These are phyloP conservation scores for Yamadazyma ubonensis DNA, from an alignment of 805 yeast species.

Conservation along the genomic window DNA sequence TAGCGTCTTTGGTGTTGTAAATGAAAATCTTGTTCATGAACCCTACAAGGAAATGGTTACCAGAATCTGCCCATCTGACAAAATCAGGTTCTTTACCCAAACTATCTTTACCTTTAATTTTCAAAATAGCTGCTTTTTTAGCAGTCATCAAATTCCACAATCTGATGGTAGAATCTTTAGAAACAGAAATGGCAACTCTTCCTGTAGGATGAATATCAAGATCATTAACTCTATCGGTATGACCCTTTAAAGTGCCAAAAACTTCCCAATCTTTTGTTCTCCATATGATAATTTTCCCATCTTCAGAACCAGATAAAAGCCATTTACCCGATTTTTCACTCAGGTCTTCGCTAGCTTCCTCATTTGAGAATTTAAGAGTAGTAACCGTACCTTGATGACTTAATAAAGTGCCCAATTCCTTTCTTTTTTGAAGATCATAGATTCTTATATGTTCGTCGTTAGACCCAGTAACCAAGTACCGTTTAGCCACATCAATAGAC, in stretches of 20 bases:
- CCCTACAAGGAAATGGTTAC: conserved; percentile 77
- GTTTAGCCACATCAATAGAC: conserved; percentile 74
- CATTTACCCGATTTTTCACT: conserved; percentile 66
- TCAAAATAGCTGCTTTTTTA: conserved; percentile 83
- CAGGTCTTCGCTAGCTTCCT: conserved; percentile 18
- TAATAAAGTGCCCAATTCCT: conserved; percentile 86
- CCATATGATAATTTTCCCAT: conserved; percentile 89
- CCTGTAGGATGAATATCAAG: conserved; percentile 88
- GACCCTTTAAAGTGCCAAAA: conserved; percentile 86
- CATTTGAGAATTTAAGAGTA: conserved; percentile 65
- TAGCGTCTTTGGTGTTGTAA: conserved; percentile 63
- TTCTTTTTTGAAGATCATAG: conserved; percentile 89
- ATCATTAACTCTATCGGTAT: conserved; percentile 78
- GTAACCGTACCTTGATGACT: conserved; percentile 91
- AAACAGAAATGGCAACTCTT: conserved; percentile 84
- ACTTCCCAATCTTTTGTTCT: conserved; percentile 96
- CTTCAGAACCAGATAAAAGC: conserved; percentile 89
- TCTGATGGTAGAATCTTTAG: conserved; percentile 78
- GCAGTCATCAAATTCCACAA: conserved; percentile 98
- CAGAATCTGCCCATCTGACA: conserved; percentile 66
- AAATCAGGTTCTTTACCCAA: conserved; percentile 62
- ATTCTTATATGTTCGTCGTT: conserved; percentile 95
- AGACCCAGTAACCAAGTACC: conserved; percentile 89
- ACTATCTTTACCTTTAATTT: conserved; percentile 66
- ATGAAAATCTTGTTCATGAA: conserved; percentile 62